Evolutionary conservation across 257 asterid genomes (phyloP), one percentile per base, ranked within the genome.

Genomic region (Salvia miltiorrhiza): DNA sequence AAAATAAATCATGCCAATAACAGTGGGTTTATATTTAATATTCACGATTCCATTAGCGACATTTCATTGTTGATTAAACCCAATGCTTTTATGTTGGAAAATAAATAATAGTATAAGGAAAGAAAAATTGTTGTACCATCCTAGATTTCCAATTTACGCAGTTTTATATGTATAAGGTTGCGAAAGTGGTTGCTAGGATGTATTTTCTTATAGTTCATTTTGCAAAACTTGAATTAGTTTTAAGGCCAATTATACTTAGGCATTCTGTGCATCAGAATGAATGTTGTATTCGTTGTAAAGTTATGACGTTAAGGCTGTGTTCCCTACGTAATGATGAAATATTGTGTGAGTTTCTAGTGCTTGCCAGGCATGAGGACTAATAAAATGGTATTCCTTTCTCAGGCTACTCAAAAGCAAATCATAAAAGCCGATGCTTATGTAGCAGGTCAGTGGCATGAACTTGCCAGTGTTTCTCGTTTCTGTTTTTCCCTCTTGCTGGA

Each of bases 371-470:
- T 63, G 78, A 58, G 69, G 50, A 68, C 72, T 81, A 65, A 74
- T 44, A 24, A 21, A 48, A 33, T 48, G 28, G 33, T 56, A 33
- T 67, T 68, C 62, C 61, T 72, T 73, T 53, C 72, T 63, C 88
- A 94, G 99, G 99, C 99, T 76, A 94, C 99, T 57, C 85, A 89
- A 79, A 94, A 86, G 92, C 78, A 89, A 87, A 76, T 67, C 64
- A 79, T 94, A 58, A 81, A 89, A 71, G 98, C 99, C 59, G 99
- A 94, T 86, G 98, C 94, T 62, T 94, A 91, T 78, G 97, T 94
- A 64, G 97, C 96, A 84, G 98, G 98, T 92, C 64, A 76, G 88
- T 77, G 48, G 56, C 79, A 73, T 59, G 56, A 49, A 68, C 40
- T 57, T 66, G 40, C 71, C 21, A 54, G 54, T 66, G 12, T 41